A percentile compares a stretch with the other conserved stretches of the same genome.
Evolutionary conservation across 2,329 filamentous ascomycete genomes (phyloP).

Genomic region (Colletotrichum tanaceti): DNA sequence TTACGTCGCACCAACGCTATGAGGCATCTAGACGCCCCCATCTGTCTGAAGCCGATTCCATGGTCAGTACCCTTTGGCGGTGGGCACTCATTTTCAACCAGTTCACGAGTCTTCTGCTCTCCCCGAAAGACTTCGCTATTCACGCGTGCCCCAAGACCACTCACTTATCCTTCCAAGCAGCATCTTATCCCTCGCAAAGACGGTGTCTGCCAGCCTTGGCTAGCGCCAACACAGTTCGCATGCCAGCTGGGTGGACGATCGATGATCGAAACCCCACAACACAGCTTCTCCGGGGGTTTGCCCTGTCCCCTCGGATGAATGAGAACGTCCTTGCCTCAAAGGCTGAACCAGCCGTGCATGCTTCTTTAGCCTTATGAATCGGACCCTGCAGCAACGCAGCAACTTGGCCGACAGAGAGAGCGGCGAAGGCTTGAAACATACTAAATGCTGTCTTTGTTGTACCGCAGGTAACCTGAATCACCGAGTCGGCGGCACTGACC

Average conservation of each 20-base stretch:
- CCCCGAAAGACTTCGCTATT: neutral
- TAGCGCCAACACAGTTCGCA: conserved; percentile 1
- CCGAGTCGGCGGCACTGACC: conserved; percentile 14
- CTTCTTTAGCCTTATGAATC: neutral
- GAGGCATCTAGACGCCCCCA: neutral
- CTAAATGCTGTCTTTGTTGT: conserved; percentile 34
- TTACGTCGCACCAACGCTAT: conserved; percentile 5
- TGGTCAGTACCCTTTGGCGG: neutral
- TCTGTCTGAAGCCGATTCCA: conserved; percentile 3
- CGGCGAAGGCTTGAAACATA: conserved; percentile 34
- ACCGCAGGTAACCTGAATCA: neutral
- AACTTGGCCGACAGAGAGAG: conserved; percentile 2
- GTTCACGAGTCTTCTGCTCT: neutral
- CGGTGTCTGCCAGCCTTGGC: conserved; percentile 2
- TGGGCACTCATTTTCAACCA: neutral
- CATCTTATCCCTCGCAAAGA: neutral
- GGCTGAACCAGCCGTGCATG: neutral
- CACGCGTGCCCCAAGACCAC: neutral
- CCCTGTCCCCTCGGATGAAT: conserved; percentile 16
- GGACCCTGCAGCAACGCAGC: conserved; percentile 15
- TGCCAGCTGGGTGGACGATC: conserved; percentile 14
- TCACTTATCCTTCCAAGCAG: neutral
- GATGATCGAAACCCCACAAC: conserved; percentile 6
- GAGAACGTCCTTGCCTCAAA: neutral
- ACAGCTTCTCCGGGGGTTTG: neutral